Base-by-base conservation (phyloP, 2,329 filamentous ascomycete species). In the Arthrobotrys pseudoclavata region DNA sequence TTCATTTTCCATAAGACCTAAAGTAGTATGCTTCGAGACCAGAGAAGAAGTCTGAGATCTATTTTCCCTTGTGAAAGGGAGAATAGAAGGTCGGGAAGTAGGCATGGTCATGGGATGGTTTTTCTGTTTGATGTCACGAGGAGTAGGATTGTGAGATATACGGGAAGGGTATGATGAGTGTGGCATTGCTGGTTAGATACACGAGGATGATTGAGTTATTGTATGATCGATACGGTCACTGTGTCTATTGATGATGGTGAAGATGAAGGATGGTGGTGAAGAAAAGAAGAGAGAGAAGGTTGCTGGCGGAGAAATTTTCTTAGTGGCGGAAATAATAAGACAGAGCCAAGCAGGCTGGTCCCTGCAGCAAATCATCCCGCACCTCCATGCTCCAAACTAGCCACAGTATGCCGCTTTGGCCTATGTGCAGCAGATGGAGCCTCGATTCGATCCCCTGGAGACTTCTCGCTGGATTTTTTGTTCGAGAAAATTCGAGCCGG, bases 21-120 rank as follows among this genome's bases (percentile, higher is more conserved):
- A 70, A 76, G 72, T 76, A 76, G 72, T 76, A 69, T 76, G 72
- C 72, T 76, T 76, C 72, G 72, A 76, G 72, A 76, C 72, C 72
- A 76, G 66, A 70, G 72, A 34, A 40, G 72, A 76, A 67, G 12
- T 76, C 40, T 76, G 72, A 76, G 50, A 76, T 76, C 72, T 76
- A 66, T 50, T 24, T 37, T 34, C 6, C 22, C 37, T 47, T 37
- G 50, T 48, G 45, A 34, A 9, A 10, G 31, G 37, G 26, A 60
- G 22, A 9, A 52, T 62, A 69, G 60, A 76, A 70, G 72, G 72
- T 76, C 72, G 72, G 72, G 72, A 76, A 76, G 72, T 76, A 76
- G 72, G 72, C 72, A 70, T 76, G 72, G 72, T 76, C 72, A 69
- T 76, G 72, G 72, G 53, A 57, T 40, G 29, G n/a, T n/a, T 20